Conservation (phyloP, 805 yeast species). For the Cyberlindnera saturnus region DNA sequence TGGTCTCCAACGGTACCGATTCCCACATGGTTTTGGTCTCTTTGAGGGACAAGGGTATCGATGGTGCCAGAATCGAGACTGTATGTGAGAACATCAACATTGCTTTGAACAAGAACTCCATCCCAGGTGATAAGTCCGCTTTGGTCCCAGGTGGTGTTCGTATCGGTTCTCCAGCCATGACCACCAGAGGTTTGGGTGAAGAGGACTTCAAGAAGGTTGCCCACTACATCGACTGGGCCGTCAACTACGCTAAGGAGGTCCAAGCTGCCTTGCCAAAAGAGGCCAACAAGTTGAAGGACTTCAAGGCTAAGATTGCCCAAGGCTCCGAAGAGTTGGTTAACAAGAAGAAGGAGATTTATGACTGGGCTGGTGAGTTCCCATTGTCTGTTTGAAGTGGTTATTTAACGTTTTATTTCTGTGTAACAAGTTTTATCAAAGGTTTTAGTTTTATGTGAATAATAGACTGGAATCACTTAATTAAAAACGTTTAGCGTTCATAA, state of each 20-base stretch:
- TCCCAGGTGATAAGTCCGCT: conserved; percentile 97
- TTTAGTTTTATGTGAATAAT: too few species aligned
- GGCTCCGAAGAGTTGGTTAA: conserved; percentile 64
- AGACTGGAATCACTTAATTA: too few species aligned
- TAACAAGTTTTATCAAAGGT: too few species aligned
- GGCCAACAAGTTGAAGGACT: conserved; percentile 93
- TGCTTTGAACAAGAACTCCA: conserved; percentile 95
- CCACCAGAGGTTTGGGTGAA: conserved; percentile 92
- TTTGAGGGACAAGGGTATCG: conserved; percentile 83
- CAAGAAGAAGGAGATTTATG: conserved; percentile 71
- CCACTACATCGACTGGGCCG: conserved; percentile 74
- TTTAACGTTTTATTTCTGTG: neutral
- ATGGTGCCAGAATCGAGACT: conserved; percentile 96
- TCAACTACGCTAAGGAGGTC: conserved; percentile 63
- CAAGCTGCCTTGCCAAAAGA: conserved; percentile 82
- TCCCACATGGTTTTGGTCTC: conserved; percentile 93
- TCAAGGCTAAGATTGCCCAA: conserved; percentile 73
- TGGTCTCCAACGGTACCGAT: conserved; percentile 94
- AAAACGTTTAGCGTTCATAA: too few species aligned
- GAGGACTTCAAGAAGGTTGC: conserved; percentile 80
- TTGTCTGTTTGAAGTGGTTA: conserved; percentile 39
- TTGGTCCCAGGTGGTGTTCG: conserved; percentile 96
- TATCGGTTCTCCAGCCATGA: conserved; percentile 98
- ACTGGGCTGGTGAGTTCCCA: conserved; percentile 91
- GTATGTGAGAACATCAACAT: conserved; percentile 92